Conservation (phyloP, 164 flowering plant species). For the Protea cynaroides region DNA sequence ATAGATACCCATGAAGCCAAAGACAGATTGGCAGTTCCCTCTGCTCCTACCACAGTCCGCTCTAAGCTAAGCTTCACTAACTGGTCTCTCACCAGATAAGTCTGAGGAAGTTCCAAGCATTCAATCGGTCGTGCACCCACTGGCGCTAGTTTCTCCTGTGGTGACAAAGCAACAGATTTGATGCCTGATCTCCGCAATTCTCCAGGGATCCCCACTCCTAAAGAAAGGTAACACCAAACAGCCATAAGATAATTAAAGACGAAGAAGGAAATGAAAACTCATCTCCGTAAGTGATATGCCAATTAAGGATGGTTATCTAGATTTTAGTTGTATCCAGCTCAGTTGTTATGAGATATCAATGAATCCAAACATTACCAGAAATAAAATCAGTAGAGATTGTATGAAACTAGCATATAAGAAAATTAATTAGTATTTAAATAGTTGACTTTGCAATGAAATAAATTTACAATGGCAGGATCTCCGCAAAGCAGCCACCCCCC, state of each 20-base stretch:
- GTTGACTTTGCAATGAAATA: too few species aligned
- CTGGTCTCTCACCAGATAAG: slow-evolving; percentile 24
- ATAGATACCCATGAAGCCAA: slow-evolving; percentile 30
- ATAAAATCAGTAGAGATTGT: too few species aligned
- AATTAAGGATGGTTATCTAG: neutral
- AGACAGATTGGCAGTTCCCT: slow-evolving; percentile 31
- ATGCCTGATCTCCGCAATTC: slow-evolving; percentile 18
- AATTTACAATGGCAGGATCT: too few species aligned
- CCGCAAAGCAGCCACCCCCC: too few species aligned
- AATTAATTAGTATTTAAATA: too few species aligned
- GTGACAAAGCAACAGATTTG: slow-evolving; percentile 34
- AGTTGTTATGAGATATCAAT: neutral
- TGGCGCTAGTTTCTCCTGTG: slow-evolving; percentile 30
- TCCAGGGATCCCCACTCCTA: slow-evolving; percentile 18
- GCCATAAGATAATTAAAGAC: neutral
- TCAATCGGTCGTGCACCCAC: slow-evolving; percentile 27
- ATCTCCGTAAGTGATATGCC: neutral
- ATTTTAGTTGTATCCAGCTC: neutral
- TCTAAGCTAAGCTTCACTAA: slow-evolving; percentile 18
- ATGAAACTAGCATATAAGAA: too few species aligned
- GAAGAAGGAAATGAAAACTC: neutral
- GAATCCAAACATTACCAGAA: too few species aligned
- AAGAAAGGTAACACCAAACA: slow-evolving; percentile 7
- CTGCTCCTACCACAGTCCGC: slow-evolving; percentile 24
- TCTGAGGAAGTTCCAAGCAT: slow-evolving; percentile 17